A percentile compares a stretch with the other conserved stretches of the same genome.
These are phyloP conservation scores for Endoconidiophora polonica DNA, from an alignment of 2,329 filamentous ascomycete genomes.

Conservation along the genomic window DNA sequence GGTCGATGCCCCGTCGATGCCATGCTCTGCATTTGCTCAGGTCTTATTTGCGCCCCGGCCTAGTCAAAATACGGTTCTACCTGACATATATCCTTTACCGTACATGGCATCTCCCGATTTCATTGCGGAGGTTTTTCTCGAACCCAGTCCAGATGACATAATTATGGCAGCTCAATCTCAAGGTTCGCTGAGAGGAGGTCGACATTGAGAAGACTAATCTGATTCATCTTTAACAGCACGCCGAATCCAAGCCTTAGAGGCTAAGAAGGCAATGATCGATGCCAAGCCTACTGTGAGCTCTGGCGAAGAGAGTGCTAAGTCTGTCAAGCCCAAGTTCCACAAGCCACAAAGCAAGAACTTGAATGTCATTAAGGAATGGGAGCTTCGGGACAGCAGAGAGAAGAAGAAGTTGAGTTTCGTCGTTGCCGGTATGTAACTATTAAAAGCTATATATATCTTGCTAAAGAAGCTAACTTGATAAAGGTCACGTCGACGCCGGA, in stretches of 20 bases:
- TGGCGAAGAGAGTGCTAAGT: neutral
- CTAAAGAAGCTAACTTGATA: neutral
- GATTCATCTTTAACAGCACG: conserved; percentile 15
- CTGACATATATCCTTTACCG: conserved; percentile 27
- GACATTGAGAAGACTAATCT: conserved; percentile 13
- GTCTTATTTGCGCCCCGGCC: conserved; percentile 31
- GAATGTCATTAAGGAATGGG: conserved; percentile 67
- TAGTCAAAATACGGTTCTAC: conserved; percentile 14
- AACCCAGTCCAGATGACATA: conserved; percentile 82
- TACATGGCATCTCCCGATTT: conserved; percentile 33
- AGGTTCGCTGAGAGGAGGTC: conserved; percentile 44
- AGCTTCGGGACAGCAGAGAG: conserved; percentile 40
- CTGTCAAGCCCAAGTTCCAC: conserved; percentile 22
- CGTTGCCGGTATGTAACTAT: conserved; percentile 54
- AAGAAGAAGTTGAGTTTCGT: conserved; percentile 84
- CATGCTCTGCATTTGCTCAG: conserved; percentile 40
- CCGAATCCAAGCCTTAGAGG: conserved; percentile 18
- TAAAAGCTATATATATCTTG: neutral
- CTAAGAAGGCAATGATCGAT: conserved; percentile 16
- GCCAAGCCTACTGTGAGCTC: neutral
- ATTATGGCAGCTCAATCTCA: conserved; percentile 76
- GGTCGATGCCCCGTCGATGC: neutral
- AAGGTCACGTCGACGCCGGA: conserved; percentile 90
- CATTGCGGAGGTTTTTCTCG: conserved; percentile 51
- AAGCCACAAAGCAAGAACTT: conserved; percentile 59